These are phyloP conservation scores for apple (Malus domestica) DNA, from an alignment of 306 rosid genomes.

Conservation along the genomic window ASM211411v1 NC_041803.1:49563001-49563500, in stretches of 20 bases:
- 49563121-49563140: background rate
- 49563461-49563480: background rate
- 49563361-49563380: background rate
- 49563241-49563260: too few relatives aligned
- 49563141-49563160: background rate
- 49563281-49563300: background rate
- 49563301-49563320: background rate
- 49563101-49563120: background rate
- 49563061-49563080: background rate
- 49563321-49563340: slow-evolving; percentile 5
- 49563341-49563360: slow-evolving; percentile 52
- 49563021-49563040: background rate
- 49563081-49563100: slow-evolving; percentile 25
- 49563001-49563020: background rate
- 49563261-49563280: background rate
- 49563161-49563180: background rate
- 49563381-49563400: background rate
- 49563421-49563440: background rate
- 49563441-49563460: background rate
- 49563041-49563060: background rate
- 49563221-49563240: background rate
- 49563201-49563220: too few relatives aligned
- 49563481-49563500: background rate
- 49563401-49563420: background rate
- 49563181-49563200: too few relatives aligned